Evolutionary conservation across 2,329 filamentous ascomycete genomes (phyloP), one percentile per base, ranked within the genome.

Genomic region (Aspergillus latus): DNA sequence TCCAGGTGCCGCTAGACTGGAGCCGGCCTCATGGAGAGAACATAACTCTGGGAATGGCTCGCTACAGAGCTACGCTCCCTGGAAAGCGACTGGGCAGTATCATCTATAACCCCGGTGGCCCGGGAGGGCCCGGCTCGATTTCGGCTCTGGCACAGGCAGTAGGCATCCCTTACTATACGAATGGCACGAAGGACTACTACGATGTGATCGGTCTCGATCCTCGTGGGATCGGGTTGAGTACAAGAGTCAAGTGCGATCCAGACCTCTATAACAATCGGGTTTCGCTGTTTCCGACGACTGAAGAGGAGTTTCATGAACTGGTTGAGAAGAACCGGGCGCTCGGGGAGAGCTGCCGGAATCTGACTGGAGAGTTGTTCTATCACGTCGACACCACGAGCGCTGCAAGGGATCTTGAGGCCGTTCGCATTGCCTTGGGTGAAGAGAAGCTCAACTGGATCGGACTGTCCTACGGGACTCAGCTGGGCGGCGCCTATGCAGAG

Each of bases 131-230:
- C 6, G 55, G n/a, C n/a, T 49, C 55, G 26, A 30, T 26, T 3
- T 26, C n/a, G 2, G 39, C 32, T 1, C 16, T 57, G 29, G 21
- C 7, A 1, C 32, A 51, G 7, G 53, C 42, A 10, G 11, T 45
- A 10, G 53, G 40, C 2, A 7, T 10, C 9, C 21, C 28, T 10
- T 49, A 8, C 7, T 53, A 39, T 6, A 52, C 49, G 9, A 52
- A 40, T 8, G 32, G 9, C 2, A 52, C 50, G 5, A 15, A 21
- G 29, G 30, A 49, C 28, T 26, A 59, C 47, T 79, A 76, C 63
- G 77, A 79, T 60, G 63, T 79, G 16, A 72, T 79, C 45, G 77
- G 74, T 2, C 63, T 77, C 1, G 77, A 79, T 56, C 77, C 76
- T 0, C 71, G 77, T 2, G 78, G 78, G 10, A 71, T 76, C 28